Percentiles rank a stretch among this genome's conserved stretches.
phyloP scores from a whole-genome alignment of 2,329 filamentous ascomycete species.

The Whalleya microplaca region DNA sequence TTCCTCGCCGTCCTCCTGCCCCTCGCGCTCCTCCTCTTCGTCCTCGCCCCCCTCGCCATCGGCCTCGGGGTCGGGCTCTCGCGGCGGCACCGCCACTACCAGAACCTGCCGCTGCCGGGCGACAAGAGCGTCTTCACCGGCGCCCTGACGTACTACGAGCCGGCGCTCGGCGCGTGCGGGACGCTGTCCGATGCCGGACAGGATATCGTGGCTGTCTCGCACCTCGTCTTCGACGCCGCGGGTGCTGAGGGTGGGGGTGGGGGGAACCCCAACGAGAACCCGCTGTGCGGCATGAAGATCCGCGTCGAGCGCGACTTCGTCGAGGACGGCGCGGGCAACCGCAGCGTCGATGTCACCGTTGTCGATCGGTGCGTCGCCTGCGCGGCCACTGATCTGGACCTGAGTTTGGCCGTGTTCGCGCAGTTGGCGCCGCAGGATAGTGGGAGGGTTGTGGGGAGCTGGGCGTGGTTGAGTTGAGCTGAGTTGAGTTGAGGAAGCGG shows the following conservation, averaged over 20 bases:
- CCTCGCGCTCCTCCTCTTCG: conserved; percentile 24
- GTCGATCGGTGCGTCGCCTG: conserved; percentile 68
- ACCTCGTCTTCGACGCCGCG: conserved; percentile 66
- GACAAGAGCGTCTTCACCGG: conserved; percentile 51
- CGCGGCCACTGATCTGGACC: conserved; percentile 50
- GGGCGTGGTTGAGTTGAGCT: conserved; percentile 41
- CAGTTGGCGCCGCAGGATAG: conserved; percentile 48
- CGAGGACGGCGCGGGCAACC: conserved; percentile 46
- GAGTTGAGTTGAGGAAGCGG: conserved; percentile 12
- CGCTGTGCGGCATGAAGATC: conserved; percentile 70
- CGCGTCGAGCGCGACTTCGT: conserved; percentile 54
- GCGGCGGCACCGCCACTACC: conserved; percentile 8
- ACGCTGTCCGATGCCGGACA: conserved; percentile 56
- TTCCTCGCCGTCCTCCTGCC: conserved; percentile 29
- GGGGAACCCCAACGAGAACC: conserved; percentile 65
- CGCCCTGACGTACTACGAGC: conserved; percentile 71
- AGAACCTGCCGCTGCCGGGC: conserved; percentile 29
- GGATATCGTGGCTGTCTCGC: conserved; percentile 68
- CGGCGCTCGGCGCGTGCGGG: conserved; percentile 72
- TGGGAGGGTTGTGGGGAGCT: conserved; percentile 42
- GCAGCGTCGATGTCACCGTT: conserved; percentile 59
- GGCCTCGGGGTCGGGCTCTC: conserved; percentile 34
- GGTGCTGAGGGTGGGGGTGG: conserved; percentile 48
- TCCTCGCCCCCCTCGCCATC: conserved; percentile 30
- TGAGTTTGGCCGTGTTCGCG: conserved; percentile 51